Evolutionary conservation across 768 basidiomycete species (phyloP), one percentile per base, ranked within the genome.

Genomic region (Rubroboletus pulcherrimus): DNA sequence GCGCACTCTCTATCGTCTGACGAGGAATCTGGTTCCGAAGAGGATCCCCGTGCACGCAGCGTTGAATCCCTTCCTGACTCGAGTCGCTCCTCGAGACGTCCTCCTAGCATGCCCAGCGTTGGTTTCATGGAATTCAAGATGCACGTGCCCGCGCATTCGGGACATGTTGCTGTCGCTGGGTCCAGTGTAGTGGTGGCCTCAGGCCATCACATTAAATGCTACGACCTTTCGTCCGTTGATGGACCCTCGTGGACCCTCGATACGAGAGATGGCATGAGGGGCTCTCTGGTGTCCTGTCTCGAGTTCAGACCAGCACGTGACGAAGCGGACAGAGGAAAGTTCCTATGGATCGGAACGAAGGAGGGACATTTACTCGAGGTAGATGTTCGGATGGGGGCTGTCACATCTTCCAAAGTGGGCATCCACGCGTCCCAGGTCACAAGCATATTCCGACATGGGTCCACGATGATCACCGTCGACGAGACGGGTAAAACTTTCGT

Each of bases 281-380:
- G 92, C 42, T 71, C 80, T 4, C 85, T 84, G 62, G 77, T 95
- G 37, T 86, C 86, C 1, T 83, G 86, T 21, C 78, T 96, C 72
- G 92, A 88, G 69, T 91, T 94, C 67, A 78, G 87, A 15, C 80
- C 87, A 0, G 77, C 78, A 2, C 62, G 59, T 2, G 62, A 68
- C 10, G 62, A 71, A n/a, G 71, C 59, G 0, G 81, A 86, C 50
- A 75, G 79, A 17, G 91, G 89, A 3, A 76, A 76, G 31, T 78
- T 82, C 52, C 63, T 93, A 2, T 98, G 95, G 95, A 73, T 87
- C 11, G 96, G 95, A 5, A 92, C 92, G 30, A 93, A 90, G 73
- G 93, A 96, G 26, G 96, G 96, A 0, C 85, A 89, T 68, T 56
- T 99, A 26, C 78, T 87, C 60, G 94, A 97, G 75, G 60, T 96